Percentiles rank a stretch among this genome's conserved stretches.
Conservation (phyloP, 2,329 filamentous ascomycete species). For the Clonostachys rhizophaga region DNA sequence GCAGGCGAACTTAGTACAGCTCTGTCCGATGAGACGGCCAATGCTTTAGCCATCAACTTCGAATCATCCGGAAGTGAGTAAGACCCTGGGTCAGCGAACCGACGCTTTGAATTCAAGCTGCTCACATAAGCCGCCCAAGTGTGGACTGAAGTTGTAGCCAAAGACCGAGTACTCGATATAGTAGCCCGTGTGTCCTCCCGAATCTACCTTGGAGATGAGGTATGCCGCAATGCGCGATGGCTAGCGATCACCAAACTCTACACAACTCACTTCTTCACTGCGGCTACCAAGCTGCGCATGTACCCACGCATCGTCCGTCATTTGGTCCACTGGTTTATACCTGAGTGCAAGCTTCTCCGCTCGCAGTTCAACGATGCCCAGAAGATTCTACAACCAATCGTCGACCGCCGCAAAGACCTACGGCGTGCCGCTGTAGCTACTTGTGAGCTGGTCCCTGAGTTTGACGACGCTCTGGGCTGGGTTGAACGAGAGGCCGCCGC, state of each 20-base stretch:
- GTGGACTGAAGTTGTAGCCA: conserved; percentile 6
- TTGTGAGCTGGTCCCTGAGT: conserved; percentile 34
- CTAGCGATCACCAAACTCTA: conserved; percentile 38
- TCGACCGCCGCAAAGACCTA: conserved; percentile 35
- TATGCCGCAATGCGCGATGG: conserved; percentile 36
- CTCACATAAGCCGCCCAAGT: not conserved
- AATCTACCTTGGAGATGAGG: conserved; percentile 30
- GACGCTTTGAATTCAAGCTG: not conserved
- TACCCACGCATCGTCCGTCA: conserved; percentile 38
- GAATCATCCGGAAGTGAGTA: not conserved
- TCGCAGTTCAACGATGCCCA: conserved; percentile 1
- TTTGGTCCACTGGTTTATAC: conserved; percentile 35
- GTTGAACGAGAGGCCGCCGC: conserved; percentile 30
- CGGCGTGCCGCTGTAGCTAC: conserved; percentile 15
- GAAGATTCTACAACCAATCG: conserved; percentile 23
- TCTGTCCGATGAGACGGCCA: not conserved
- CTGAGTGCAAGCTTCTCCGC: conserved; percentile 26
- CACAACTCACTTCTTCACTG: conserved; percentile 31
- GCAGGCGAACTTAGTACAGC: not conserved
- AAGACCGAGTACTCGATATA: conserved; percentile 4
- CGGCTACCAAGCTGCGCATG: conserved; percentile 20
- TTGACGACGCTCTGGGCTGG: conserved; percentile 47
- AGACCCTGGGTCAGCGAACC: not conserved
- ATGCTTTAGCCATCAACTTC: not conserved
- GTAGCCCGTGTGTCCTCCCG: conserved; percentile 15